Percentiles rank a stretch among this genome's conserved stretches.
Conservation (phyloP, 31 red algal genomes). For the Endocladia muricata region DNA sequence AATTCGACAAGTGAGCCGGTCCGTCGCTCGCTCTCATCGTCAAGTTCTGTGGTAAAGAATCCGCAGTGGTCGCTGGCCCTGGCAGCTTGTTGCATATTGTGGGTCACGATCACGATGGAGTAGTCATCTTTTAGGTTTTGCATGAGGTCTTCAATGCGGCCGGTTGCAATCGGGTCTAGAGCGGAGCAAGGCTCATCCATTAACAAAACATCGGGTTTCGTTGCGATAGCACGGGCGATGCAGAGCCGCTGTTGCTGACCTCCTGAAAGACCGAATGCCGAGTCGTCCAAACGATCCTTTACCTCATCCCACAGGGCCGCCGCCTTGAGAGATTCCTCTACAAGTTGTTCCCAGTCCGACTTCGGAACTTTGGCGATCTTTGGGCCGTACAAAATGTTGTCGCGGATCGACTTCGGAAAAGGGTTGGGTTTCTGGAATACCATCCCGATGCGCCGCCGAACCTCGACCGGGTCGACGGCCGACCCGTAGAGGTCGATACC, state of each 20-base stretch:
- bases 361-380: too few relatives aligned
- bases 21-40: too few relatives aligned
- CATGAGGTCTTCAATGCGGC: constrained; percentile 7
- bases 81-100: constrained; percentile 10
- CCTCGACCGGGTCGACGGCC: neutral
- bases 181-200: too few relatives aligned
- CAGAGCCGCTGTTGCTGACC: too few relatives aligned
- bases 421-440: constrained; percentile 12
- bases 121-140: neutral
- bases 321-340: too few relatives aligned
- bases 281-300: too few relatives aligned
- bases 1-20: too few relatives aligned
- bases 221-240: too few relatives aligned
- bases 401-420: constrained; percentile 5
- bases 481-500: neutral
- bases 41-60: neutral
- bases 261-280: too few relatives aligned
- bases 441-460: neutral
- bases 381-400: neutral
- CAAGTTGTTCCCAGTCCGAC: too few relatives aligned
- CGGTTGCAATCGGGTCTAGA: constrained; percentile 8
- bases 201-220: too few relatives aligned
- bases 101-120: constrained; percentile 4
- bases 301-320: too few relatives aligned
- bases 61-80: neutral